Evolutionary conservation across 345 rosid genomes (phyloP).

Genomic region (Lepidium sativum): DNA sequence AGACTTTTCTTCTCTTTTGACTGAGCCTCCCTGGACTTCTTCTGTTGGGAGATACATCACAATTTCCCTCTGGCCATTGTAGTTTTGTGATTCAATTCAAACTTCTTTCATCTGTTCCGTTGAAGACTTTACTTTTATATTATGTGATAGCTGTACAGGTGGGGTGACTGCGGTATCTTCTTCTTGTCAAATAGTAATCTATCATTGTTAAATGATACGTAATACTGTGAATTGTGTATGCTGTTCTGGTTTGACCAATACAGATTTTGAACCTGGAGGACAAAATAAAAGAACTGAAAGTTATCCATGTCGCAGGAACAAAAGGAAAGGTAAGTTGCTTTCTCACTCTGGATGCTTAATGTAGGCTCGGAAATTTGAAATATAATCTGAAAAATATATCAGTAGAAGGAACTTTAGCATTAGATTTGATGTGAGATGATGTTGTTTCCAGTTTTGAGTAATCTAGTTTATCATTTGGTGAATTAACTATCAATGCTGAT

Average conservation of each 20-base stretch:
- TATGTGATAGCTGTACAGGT: background rate
- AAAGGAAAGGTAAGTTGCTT: slow-evolving; percentile 86
- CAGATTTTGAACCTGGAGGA: slow-evolving; percentile 77
- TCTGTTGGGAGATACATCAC: background rate
- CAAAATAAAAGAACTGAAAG: slow-evolving; percentile 40
- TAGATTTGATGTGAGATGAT: background rate
- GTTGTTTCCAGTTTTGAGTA: background rate
- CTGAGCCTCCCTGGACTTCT: background rate
- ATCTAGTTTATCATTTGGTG: background rate
- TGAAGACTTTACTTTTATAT: background rate
- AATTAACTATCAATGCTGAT: background rate
- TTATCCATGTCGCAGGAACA: slow-evolving; percentile 92
- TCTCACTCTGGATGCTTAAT: no score
- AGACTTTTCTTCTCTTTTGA: background rate
- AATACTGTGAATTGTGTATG: background rate
- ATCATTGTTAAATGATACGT: background rate
- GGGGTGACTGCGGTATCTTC: background rate
- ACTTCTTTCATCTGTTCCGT: background rate
- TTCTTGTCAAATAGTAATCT: background rate
- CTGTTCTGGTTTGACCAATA: slow-evolving; percentile 9
- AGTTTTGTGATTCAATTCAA: background rate
- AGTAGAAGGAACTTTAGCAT: background rate
- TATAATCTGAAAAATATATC: background rate
- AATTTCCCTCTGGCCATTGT: background rate
- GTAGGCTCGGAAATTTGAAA: background rate